A percentile compares a stretch with the other conserved stretches of the same genome.
Evolutionary conservation across 1,139 yeast genomes (phyloP).

Genomic region (Lodderomyces metapsilosis): DNA sequence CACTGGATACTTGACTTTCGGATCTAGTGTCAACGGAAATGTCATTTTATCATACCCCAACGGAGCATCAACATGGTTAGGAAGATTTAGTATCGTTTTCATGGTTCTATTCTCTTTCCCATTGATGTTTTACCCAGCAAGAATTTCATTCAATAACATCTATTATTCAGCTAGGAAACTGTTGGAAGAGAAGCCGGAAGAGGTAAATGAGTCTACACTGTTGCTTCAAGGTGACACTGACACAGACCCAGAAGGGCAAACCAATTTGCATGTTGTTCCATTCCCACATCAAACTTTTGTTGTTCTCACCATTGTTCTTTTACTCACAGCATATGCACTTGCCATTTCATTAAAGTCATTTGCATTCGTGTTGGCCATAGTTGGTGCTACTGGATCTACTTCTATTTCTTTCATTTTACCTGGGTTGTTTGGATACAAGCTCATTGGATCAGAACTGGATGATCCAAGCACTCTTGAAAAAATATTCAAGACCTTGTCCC

Average conservation of each 20-base stretch:
- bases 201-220: constrained; percentile 12
- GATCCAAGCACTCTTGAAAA: constrained; percentile 23
- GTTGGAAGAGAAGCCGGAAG: constrained; percentile 6
- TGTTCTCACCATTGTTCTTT: constrained; percentile 44
- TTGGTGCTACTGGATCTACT: constrained; percentile 64
- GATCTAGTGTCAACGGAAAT: constrained; percentile 61
- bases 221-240: constrained; percentile 10
- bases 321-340: constrained; percentile 41
- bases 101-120: constrained; percentile 91
- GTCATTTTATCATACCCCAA: constrained; percentile 67
- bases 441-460: constrained; percentile 35
- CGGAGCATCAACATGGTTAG: constrained; percentile 54
- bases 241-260: constrained; percentile 12
- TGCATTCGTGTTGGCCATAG: constrained; percentile 55
- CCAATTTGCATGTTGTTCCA: constrained; percentile 39
- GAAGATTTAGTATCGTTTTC: constrained; percentile 71
- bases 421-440: constrained; percentile 55
- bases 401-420: constrained; percentile 59
- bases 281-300: constrained; percentile 50
- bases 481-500: constrained; percentile 26
- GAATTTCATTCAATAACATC: constrained; percentile 80
- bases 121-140: constrained; percentile 87
- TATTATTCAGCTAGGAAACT: constrained; percentile 44
- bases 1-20: constrained; percentile 46
- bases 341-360: constrained; percentile 51